Conservation (phyloP, 2,329 filamentous ascomycete species). For the Xylariaceae sp. region DNA sequence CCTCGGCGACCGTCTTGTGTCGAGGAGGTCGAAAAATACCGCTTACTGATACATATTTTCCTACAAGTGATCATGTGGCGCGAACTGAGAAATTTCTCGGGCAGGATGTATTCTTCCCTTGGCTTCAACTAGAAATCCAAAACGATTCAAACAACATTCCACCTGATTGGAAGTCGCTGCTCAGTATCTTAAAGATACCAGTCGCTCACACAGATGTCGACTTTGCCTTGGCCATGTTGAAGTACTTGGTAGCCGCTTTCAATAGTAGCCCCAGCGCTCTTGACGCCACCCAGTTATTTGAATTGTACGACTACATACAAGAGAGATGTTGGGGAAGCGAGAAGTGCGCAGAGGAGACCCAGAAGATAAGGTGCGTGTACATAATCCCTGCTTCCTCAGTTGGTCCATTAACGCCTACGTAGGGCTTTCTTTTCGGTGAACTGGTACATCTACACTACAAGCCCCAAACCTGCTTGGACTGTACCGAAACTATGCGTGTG, state of each 20-base stretch:
- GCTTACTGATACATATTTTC: constrained; percentile 23
- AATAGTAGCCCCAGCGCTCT: background rate
- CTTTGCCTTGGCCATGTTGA: constrained; percentile 30
- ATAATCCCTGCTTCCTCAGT: background rate
- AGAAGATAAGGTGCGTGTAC: background rate
- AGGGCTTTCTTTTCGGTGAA: background rate
- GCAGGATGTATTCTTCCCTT: constrained; percentile 26
- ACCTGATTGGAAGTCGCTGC: constrained; percentile 10
- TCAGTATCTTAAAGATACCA: background rate
- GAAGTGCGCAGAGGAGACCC: background rate
- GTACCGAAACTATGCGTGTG: constrained; percentile 3
- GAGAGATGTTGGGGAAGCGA: constrained; percentile 3
- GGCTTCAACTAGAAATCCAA: constrained; percentile 20
- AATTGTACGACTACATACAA: constrained; percentile 30
- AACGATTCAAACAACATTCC: constrained; percentile 3
- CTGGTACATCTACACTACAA: constrained; percentile 1
- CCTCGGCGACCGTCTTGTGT: background rate
- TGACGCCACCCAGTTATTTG: constrained; percentile 16
- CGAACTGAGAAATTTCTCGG: constrained; percentile 21
- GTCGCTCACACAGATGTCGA: constrained; percentile 8
- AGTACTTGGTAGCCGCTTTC: constrained; percentile 1
- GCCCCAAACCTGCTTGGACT: background rate
- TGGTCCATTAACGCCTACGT: background rate
- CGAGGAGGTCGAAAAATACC: constrained; percentile 5
- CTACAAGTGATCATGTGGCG: constrained; percentile 13